Conservation (phyloP, 192 early-diverging fungal species). For the Cetraspora pellucida region DNA sequence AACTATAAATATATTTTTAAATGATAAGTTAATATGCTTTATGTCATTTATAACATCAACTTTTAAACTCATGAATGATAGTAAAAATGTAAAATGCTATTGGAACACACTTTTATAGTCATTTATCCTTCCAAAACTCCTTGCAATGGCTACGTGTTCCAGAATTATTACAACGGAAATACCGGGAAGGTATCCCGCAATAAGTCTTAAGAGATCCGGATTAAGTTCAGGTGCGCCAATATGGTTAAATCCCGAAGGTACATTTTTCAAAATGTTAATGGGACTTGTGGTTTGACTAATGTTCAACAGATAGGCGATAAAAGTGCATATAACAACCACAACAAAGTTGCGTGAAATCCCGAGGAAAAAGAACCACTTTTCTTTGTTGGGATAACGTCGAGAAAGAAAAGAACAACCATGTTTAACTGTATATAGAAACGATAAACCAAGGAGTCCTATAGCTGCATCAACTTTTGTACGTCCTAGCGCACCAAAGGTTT, state of each 20-base stretch:
- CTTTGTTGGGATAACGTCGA: constrained; percentile 51
- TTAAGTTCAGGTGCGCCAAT: constrained; percentile 54
- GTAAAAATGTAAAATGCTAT: too few relatives aligned
- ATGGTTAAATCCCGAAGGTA: constrained; percentile 76
- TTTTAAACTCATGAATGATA: too few relatives aligned
- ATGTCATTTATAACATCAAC: background rate
- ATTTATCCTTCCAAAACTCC: constrained; percentile 83
- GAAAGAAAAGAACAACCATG: constrained; percentile 37
- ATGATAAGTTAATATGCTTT: too few relatives aligned
- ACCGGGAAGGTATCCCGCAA: constrained; percentile 39
- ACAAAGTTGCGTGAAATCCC: constrained; percentile 75
- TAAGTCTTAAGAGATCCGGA: background rate
- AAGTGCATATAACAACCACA: constrained; percentile 73
- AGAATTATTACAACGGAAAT: constrained; percentile 80
- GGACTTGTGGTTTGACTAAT: constrained; percentile 37
- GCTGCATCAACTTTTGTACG: constrained; percentile 58
- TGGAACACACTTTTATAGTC: constrained; percentile 76
- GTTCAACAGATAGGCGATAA: constrained; percentile 72
- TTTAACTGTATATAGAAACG: constrained; percentile 46
- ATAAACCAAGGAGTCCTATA: constrained; percentile 57
- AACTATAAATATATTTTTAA: too few relatives aligned
- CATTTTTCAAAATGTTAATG: constrained; percentile 67
- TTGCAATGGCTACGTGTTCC: constrained; percentile 89
- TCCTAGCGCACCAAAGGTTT: constrained; percentile 53
- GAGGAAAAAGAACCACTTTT: constrained; percentile 62